A percentile compares a stretch with the other conserved stretches of the same genome.
These are phyloP conservation scores for Syzygium grande DNA, from an alignment of 345 rosid genomes.

Conservation along the genomic window DNA sequence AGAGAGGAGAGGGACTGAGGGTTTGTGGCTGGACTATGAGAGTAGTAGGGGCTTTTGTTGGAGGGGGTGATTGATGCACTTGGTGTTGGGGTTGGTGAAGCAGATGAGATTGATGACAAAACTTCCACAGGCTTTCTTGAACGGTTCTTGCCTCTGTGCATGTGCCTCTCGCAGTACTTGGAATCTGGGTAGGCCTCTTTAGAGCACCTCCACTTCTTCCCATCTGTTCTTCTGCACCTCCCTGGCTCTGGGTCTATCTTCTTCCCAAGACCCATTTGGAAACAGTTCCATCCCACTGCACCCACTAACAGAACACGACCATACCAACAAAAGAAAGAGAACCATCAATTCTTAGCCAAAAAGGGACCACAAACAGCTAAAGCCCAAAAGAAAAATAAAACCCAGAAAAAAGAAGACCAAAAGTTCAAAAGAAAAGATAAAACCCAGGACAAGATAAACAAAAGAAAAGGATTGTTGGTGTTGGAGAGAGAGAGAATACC, in stretches of 20 bases:
- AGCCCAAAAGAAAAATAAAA: not conserved
- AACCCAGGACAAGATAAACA: not conserved
- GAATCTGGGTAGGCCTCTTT: slow-evolving; percentile 90
- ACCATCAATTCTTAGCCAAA: not conserved
- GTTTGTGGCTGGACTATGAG: not conserved
- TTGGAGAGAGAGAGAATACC: slow-evolving; percentile 12
- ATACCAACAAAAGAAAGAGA: not conserved
- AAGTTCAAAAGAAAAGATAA: not conserved
- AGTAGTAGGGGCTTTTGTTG: slow-evolving; percentile 26
- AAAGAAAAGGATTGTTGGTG: not conserved
- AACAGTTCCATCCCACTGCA: slow-evolving; percentile 75
- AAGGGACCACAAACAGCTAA: not conserved
- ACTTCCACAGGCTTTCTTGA: slow-evolving; percentile 95
- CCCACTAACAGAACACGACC: not conserved
- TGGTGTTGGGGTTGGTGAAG: not conserved
- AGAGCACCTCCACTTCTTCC: slow-evolving; percentile 96
- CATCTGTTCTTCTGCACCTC: slow-evolving; percentile 89
- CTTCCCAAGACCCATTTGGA: slow-evolving; percentile 67
- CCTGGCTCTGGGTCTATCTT: slow-evolving; percentile 91
- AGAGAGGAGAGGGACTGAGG: not conserved
- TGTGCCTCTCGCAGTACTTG: slow-evolving; percentile 90
- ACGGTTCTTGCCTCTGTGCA: slow-evolving; percentile 96
- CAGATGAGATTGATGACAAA: not conserved
- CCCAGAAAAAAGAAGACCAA: not conserved
- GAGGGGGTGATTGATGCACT: not conserved